phyloP scores from a whole-genome alignment of 2,329 filamentous ascomycete genomes.

The Gremmenia infestans region DNA sequence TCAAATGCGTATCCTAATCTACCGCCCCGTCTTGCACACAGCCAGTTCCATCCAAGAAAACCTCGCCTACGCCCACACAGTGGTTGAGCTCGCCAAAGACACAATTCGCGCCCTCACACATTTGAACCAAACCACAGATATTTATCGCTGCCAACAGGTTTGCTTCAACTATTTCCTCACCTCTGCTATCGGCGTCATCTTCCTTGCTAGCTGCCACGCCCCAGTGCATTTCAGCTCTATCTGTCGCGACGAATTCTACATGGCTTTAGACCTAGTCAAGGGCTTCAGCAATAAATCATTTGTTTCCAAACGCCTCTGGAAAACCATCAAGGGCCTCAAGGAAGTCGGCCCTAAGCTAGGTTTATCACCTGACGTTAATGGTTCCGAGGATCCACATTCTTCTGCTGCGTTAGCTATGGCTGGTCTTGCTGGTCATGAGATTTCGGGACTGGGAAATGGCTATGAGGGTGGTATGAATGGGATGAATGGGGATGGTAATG shows the following conservation, averaged over 20 bases:
- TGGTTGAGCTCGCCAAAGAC: conserved; percentile 70
- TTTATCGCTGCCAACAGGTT: conserved; percentile 67
- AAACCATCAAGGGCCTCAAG: conserved; percentile 60
- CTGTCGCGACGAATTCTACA: conserved; percentile 73
- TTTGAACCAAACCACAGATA: conserved; percentile 65
- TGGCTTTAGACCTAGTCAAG: conserved; percentile 69
- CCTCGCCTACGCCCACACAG: conserved; percentile 65
- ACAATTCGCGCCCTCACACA: conserved; percentile 67
- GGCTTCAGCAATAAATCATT: conserved; percentile 67
- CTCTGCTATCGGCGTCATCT: conserved; percentile 69
- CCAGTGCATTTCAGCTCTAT: conserved; percentile 63
- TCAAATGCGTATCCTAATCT: conserved; percentile 84
- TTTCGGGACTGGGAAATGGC: conserved; percentile 18
- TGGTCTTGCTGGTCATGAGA: conserved; percentile 41
- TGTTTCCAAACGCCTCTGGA: conserved; percentile 69
- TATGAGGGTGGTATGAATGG: conserved; percentile 5
- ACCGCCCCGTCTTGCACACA: conserved; percentile 81
- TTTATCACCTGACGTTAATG: conserved; percentile 13
- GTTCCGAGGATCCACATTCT: conserved; percentile 44
- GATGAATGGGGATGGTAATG: conserved; percentile 14
- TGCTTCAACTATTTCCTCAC: conserved; percentile 79
- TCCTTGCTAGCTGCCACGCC: conserved; percentile 71
- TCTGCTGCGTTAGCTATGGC: conserved; percentile 52
- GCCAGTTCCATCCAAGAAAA: conserved; percentile 78
- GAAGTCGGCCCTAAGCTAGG: conserved; percentile 68